phyloP scores from a whole-genome alignment of 176 grass and related monocot species.

The sorghum (Sorghum bicolor) region Sorghum_bicolor_NCBIv3 NC_012873.2:12438001-12438500 shows the following conservation, averaged over 20 bases:
- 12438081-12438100: background rate
- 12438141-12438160: background rate
- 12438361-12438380: conserved; percentile 41
- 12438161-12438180: background rate
- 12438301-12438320: conserved; percentile 47
- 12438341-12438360: conserved; percentile 39
- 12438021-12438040: background rate
- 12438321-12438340: conserved; percentile 50
- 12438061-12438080: background rate
- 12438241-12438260: conserved; percentile 33
- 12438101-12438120: background rate
- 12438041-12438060: background rate
- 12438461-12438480: conserved; percentile 45
- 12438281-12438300: background rate
- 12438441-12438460: conserved; percentile 50
- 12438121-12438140: background rate
- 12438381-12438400: conserved; percentile 60
- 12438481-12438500: conserved; percentile 43
- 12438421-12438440: conserved; percentile 50
- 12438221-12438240: conserved; percentile 44
- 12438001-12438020: background rate
- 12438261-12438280: conserved; percentile 2
- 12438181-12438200: background rate
- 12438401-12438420: conserved; percentile 12
- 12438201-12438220: conserved; percentile 10